Conservation (phyloP, 2,329 filamentous ascomycete species). For the Trichoderma koningiopsis region DNA sequence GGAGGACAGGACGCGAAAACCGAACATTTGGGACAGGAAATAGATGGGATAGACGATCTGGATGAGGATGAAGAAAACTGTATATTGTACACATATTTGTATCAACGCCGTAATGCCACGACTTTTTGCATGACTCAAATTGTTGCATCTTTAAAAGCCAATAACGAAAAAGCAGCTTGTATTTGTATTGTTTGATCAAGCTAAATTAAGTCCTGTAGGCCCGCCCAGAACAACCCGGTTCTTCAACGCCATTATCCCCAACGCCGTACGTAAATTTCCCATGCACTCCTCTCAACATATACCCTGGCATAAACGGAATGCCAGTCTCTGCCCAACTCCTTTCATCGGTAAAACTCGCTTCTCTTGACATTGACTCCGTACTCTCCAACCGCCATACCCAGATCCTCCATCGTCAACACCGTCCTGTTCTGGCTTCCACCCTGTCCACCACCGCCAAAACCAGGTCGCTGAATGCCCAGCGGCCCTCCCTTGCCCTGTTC, state of each 20-base stretch:
- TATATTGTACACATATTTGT: constrained; percentile 37
- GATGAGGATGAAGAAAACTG: constrained; percentile 2
- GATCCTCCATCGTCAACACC: constrained; percentile 96
- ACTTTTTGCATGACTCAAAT: constrained; percentile 1
- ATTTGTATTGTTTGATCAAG: constrained; percentile 12
- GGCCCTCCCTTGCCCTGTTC: constrained; percentile 61
- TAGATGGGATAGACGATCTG: constrained; percentile 31
- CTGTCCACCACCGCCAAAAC: constrained; percentile 84
- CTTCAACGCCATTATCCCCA: constrained; percentile 19
- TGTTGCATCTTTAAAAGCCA: neutral
- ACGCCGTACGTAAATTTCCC: constrained; percentile 23
- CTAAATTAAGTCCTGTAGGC: neutral
- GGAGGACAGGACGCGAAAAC: constrained; percentile 56
- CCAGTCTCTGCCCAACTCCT: neutral
- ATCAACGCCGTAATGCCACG: constrained; percentile 32
- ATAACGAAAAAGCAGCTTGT: neutral
- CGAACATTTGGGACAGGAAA: constrained; percentile 55
- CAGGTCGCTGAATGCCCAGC: constrained; percentile 73
- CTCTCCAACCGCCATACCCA: constrained; percentile 97
- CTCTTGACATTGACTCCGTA: constrained; percentile 98
- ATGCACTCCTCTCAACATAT: neutral
- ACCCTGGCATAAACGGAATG: neutral
- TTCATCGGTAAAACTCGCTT: constrained; percentile 80
- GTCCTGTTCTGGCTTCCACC: constrained; percentile 88
- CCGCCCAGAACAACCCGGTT: neutral